These are phyloP conservation scores for Mediolabrus comicus DNA, from an alignment of 108 stramenopile genomes.

Conservation along the genomic window DNA sequence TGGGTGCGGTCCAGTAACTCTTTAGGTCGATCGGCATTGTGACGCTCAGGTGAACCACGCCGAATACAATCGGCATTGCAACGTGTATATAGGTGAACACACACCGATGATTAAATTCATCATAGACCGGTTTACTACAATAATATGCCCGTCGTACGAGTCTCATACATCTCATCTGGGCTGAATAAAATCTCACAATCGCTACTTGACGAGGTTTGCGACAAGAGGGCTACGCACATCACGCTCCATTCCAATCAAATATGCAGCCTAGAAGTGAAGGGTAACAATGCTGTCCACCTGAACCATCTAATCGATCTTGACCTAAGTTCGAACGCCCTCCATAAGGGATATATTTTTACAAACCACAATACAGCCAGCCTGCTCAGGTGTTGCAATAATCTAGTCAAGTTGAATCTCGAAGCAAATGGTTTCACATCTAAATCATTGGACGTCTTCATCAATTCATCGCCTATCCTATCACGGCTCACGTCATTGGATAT, in stretches of 20 bases:
- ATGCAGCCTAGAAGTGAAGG: not conserved
- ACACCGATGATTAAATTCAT: too few species aligned
- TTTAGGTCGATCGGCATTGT: too few species aligned
- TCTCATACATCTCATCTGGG: not conserved
- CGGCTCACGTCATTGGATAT: conserved; percentile 28
- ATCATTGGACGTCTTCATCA: conserved; percentile 9
- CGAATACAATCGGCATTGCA: too few species aligned
- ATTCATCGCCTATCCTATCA: not conserved
- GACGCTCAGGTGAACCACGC: too few species aligned
- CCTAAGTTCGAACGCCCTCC: conserved; percentile 36
- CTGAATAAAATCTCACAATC: conserved; percentile 1
- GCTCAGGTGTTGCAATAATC: not conserved
- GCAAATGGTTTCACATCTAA: conserved; percentile 31
- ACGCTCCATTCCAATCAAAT: conserved; percentile 31
- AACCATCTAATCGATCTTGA: conserved; percentile 26
- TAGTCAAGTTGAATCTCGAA: conserved; percentile 26
- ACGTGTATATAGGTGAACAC: too few species aligned
- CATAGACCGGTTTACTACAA: not conserved
- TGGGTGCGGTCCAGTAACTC: too few species aligned
- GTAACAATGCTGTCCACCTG: conserved; percentile 7
- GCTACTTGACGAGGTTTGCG: conserved; percentile 9
- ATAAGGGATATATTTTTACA: conserved; percentile 24
- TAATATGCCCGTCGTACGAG: not conserved
- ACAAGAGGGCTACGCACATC: conserved; percentile 27
- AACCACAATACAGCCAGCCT: conserved; percentile 3